Conservation (phyloP, 2,329 filamentous ascomycete genomes). For the Colletotrichum sp. region DNA sequence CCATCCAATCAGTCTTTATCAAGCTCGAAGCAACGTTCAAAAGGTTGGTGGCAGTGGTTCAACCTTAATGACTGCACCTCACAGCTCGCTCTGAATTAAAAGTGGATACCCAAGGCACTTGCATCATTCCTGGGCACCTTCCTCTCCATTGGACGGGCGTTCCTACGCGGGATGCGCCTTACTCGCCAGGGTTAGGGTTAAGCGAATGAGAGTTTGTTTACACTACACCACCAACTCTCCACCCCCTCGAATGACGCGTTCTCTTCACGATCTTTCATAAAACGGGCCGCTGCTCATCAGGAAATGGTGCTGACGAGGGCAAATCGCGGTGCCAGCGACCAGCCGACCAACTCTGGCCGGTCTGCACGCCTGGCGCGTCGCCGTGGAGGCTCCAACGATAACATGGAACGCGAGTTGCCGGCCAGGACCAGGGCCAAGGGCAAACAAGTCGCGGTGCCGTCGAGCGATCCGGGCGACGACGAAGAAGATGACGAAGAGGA, state of each 20-base stretch:
- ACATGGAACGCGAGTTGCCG: background rate
- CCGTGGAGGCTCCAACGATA: background rate
- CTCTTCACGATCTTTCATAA: background rate
- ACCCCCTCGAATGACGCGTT: background rate
- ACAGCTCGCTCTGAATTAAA: background rate
- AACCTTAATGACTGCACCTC: background rate
- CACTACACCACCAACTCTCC: background rate
- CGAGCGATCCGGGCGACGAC: background rate
- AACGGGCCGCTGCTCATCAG: background rate
- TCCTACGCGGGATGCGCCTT: background rate
- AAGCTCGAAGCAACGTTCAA: background rate
- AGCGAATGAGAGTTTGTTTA: background rate
- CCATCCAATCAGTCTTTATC: background rate
- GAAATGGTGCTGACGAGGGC: slow-evolving; percentile 14
- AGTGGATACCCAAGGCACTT: slow-evolving; percentile 2
- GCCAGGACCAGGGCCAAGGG: background rate
- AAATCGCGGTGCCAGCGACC: background rate
- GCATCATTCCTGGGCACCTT: background rate
- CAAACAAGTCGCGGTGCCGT: background rate
- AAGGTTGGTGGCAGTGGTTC: background rate
- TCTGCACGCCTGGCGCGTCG: background rate
- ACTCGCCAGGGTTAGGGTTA: slow-evolving; percentile 14
- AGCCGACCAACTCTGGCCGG: background rate
- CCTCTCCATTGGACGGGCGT: background rate
- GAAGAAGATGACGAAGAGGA: background rate